These are phyloP conservation scores for Hericium alpestre DNA, from an alignment of 768 basidiomycete species.

Conservation along the genomic window DNA sequence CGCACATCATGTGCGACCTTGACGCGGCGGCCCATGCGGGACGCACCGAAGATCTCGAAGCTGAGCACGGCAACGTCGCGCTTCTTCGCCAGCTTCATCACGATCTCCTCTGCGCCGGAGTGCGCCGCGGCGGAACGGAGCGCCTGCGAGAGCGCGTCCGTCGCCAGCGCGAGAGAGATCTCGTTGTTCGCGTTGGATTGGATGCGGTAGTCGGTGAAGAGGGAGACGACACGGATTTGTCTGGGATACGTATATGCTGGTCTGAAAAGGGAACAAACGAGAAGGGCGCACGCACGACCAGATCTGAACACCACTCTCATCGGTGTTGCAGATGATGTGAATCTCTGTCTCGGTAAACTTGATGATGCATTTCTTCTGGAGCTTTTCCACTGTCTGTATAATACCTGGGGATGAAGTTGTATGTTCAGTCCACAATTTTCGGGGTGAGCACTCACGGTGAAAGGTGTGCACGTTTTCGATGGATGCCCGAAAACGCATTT, in stretches of 20 bases:
- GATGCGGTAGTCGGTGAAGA: constrained; percentile 73
- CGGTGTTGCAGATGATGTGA: constrained; percentile 76
- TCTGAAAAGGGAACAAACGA: constrained; percentile 14
- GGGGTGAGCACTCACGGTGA: constrained; percentile 3
- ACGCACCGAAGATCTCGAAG: constrained; percentile 62
- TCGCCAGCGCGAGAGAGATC: constrained; percentile 62
- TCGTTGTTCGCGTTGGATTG: constrained; percentile 79
- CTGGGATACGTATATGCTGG: constrained; percentile 22
- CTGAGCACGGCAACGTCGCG: constrained; percentile 66
- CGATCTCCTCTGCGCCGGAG: constrained; percentile 42
- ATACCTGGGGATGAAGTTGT: constrained; percentile 36
- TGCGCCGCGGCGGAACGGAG: constrained; percentile 40
- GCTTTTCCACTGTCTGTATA: constrained; percentile 71
- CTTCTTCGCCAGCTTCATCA: constrained; percentile 83
- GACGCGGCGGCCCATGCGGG: constrained; percentile 51
- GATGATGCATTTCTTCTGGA: constrained; percentile 78
- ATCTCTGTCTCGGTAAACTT: constrained; percentile 66
- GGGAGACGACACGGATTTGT: constrained; percentile 52
- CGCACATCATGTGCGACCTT: constrained; percentile 71
- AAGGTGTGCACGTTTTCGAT: constrained; percentile 11
- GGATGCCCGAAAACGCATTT: constrained; percentile 17
- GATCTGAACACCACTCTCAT: constrained; percentile 80
- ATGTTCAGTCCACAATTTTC: too few species aligned
- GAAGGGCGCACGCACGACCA: constrained; percentile 47
- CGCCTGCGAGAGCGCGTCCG: constrained; percentile 66